phyloP scores from a whole-genome alignment of 1,284 basidiomycete species.

The Caloboletus firmus region DNA sequence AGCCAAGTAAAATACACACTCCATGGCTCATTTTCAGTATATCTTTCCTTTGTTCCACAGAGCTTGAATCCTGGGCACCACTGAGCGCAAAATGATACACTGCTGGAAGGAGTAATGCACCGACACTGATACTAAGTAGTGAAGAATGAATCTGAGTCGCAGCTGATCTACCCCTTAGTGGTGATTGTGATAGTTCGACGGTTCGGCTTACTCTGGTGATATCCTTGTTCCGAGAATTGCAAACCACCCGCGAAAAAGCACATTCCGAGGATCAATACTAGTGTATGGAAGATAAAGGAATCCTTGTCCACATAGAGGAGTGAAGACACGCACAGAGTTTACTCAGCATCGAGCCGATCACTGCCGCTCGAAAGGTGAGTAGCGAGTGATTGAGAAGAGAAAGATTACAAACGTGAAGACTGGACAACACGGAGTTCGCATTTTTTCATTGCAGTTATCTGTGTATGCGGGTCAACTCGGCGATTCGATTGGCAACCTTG shows the following conservation, averaged over 20 bases:
- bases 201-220: slow-evolving; percentile 59
- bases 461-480: slow-evolving; percentile 26
- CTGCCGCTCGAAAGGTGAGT: slow-evolving; percentile 37
- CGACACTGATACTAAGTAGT: slow-evolving; percentile 76
- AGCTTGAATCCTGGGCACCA: slow-evolving; percentile 33
- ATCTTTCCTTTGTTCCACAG: slow-evolving; percentile 47
- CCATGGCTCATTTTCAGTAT: slow-evolving; percentile 86
- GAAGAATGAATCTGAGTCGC: slow-evolving; percentile 83
- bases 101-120: slow-evolving; percentile 77
- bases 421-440: slow-evolving; percentile 87
- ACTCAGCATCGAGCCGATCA: slow-evolving; percentile 78
- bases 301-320: background rate
- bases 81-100: slow-evolving; percentile 70
- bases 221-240: slow-evolving; percentile 75
- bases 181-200: background rate
- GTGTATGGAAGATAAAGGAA: slow-evolving; percentile 8
- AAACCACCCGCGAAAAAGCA: slow-evolving; percentile 81
- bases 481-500: background rate
- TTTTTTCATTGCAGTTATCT: slow-evolving; percentile 79
- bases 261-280: slow-evolving; percentile 65
- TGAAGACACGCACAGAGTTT: slow-evolving; percentile 58
- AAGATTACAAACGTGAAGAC: slow-evolving; percentile 57
- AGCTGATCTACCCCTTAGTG: slow-evolving; percentile 40
- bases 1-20: slow-evolving; percentile 44
- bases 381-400: background rate